A percentile compares a stretch with the other conserved stretches of the same genome.
These are phyloP conservation scores for Saccharomyces pastorianus DNA, from an alignment of 1,139 yeast genomes.

Conservation along the genomic window DNA sequence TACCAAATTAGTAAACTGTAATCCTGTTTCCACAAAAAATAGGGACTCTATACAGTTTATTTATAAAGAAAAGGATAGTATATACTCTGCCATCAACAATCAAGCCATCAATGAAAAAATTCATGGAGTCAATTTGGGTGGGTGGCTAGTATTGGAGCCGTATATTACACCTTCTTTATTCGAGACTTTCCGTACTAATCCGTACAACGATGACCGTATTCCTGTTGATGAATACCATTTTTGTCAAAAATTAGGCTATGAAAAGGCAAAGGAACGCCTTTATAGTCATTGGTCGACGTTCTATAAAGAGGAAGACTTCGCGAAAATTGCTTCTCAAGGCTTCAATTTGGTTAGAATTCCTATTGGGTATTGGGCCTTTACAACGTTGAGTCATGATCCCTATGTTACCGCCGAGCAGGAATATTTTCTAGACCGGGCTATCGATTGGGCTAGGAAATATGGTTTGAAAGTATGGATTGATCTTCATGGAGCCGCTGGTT, in stretches of 20 bases:
- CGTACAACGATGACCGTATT: conserved; percentile 32
- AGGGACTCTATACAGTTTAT: conserved; percentile 3
- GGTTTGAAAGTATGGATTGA: conserved; percentile 81
- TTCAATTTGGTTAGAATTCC: conserved; percentile 86
- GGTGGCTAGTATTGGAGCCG: conserved; percentile 86
- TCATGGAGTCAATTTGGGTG: conserved; percentile 81
- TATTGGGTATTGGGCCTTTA: conserved; percentile 96
- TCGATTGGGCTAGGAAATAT: conserved; percentile 61
- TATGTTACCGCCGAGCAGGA: conserved; percentile 85
- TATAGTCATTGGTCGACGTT: conserved; percentile 71
- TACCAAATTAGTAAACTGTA: neutral
- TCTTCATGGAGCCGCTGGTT: conserved; percentile 91
- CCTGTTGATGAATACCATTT: conserved; percentile 87
- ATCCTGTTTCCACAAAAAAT: conserved; percentile 4
- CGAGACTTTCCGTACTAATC: conserved; percentile 35
- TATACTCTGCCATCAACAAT: conserved; percentile 24
- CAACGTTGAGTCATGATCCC: conserved; percentile 58
- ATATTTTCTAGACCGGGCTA: conserved; percentile 61
- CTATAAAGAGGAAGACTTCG: conserved; percentile 68
- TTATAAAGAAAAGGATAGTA: conserved; percentile 10
- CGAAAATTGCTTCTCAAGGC: conserved; percentile 54
- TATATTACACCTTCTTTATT: conserved; percentile 81
- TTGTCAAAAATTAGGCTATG: conserved; percentile 54
- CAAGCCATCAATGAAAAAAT: conserved; percentile 30
- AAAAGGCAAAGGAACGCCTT: conserved; percentile 45